These are phyloP conservation scores for Termitomyces sp. DNA, from an alignment of 768 basidiomycete species.

Conservation along the genomic window DNA sequence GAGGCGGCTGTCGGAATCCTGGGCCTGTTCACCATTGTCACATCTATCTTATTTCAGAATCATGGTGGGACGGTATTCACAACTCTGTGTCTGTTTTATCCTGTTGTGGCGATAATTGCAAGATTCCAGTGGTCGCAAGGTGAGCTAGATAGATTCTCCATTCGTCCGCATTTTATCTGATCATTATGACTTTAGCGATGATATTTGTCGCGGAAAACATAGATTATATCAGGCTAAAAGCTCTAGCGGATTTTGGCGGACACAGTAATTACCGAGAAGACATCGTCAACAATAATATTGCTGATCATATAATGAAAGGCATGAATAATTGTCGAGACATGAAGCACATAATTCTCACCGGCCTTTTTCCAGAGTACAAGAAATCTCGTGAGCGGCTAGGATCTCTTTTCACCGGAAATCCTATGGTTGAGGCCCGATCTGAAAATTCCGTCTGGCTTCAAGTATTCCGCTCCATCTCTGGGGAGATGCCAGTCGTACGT, in stretches of 20 bases:
- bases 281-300: conserved; percentile 34
- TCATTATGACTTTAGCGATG: neutral
- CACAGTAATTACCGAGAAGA: conserved; percentile 28
- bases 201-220: conserved; percentile 1
- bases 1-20: neutral
- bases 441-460: conserved; percentile 5
- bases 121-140: conserved; percentile 3
- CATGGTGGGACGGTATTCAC: conserved; percentile 11
- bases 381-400: conserved; percentile 22
- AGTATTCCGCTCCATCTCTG: conserved; percentile 17
- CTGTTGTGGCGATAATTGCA: conserved; percentile 1
- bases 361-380: conserved; percentile 22
- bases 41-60: conserved; percentile 7
- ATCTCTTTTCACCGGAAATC: conserved; percentile 16
- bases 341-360: neutral
- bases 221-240: conserved; percentile 6
- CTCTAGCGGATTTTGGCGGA: conserved; percentile 8
- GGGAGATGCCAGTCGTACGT: conserved; percentile 28
- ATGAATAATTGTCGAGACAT: neutral
- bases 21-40: conserved; percentile 11
- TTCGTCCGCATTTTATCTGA: neutral
- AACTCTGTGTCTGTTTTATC: conserved; percentile 11
- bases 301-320: conserved; percentile 27
- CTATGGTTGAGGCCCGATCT: conserved; percentile 10
- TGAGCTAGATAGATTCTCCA: neutral